phyloP scores from a whole-genome alignment of 2,329 filamentous ascomycete species.

The Hypoxylon sp. region DNA sequence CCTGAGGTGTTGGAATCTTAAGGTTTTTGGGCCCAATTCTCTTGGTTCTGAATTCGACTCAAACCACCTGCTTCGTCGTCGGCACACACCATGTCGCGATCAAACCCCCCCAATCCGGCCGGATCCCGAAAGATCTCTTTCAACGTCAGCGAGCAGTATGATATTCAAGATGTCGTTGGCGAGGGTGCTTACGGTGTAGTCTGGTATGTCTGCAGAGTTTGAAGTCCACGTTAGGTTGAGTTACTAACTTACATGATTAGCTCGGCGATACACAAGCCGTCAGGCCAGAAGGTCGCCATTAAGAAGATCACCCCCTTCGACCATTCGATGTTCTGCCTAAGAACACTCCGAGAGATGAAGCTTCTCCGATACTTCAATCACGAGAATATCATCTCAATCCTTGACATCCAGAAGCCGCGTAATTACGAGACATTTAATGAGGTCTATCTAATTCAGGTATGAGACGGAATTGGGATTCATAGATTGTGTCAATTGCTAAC shows the following conservation, averaged over 20 bases:
- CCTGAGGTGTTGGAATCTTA: slow-evolving; percentile 26
- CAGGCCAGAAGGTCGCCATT: slow-evolving; percentile 97
- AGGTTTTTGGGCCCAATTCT: slow-evolving; percentile 10
- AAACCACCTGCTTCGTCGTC: slow-evolving; percentile 22
- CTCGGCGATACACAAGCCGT: slow-evolving; percentile 98
- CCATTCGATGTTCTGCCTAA: slow-evolving; percentile 97
- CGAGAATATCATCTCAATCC: slow-evolving; percentile 99
- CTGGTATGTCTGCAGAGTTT: slow-evolving; percentile 75
- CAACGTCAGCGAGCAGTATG: slow-evolving; percentile 99
- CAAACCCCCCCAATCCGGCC: slow-evolving; percentile 68
- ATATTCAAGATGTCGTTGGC: slow-evolving; percentile 99
- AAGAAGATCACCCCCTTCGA: slow-evolving; percentile 99
- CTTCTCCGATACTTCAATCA: slow-evolving; percentile 98
- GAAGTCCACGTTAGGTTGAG: background rate
- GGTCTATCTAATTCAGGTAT: slow-evolving; percentile 97
- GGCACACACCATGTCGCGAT: slow-evolving; percentile 65
- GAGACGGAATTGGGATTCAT: slow-evolving; percentile 44
- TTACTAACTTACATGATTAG: slow-evolving; percentile 59
- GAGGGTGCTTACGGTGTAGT: slow-evolving; percentile 99
- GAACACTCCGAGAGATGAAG: slow-evolving; percentile 99
- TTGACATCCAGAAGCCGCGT: slow-evolving; percentile 98
- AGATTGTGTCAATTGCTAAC: slow-evolving; percentile 39
- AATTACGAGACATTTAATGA: slow-evolving; percentile 97
- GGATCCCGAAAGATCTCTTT: slow-evolving; percentile 96
- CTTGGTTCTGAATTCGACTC: slow-evolving; percentile 17